These are phyloP conservation scores for Pachysandra terminalis DNA, from an alignment of 164 flowering plant species.

Conservation along the genomic window DNA sequence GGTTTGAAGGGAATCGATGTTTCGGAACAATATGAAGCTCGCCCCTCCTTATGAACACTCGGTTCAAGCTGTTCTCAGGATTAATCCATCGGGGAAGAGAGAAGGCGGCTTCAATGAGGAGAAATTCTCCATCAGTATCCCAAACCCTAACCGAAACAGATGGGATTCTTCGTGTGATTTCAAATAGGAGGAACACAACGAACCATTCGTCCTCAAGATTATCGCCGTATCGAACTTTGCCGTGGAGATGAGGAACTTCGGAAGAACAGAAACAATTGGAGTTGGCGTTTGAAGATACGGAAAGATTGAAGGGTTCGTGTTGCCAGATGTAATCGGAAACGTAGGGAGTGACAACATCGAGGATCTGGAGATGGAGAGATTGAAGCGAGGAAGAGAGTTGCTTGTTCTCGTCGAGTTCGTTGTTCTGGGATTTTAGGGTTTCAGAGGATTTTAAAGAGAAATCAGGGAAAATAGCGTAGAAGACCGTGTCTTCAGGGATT, in stretches of 20 bases:
- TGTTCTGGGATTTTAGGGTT: constrained; percentile 15
- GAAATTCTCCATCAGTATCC: constrained; percentile 92
- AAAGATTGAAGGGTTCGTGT: constrained; percentile 76
- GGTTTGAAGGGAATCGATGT: constrained; percentile 26
- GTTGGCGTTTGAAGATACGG: constrained; percentile 26
- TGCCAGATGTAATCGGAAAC: constrained; percentile 74
- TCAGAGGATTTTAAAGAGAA: constrained; percentile 21
- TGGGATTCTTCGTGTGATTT: constrained; percentile 39
- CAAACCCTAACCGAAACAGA: constrained; percentile 50
- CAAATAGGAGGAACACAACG: constrained; percentile 67
- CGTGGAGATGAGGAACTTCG: constrained; percentile 56
- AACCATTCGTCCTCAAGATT: constrained; percentile 97
- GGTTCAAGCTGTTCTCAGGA: constrained; percentile 57
- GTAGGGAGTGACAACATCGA: constrained; percentile 43
- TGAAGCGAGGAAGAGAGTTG: constrained; percentile 29
- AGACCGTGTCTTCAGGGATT: constrained; percentile 72
- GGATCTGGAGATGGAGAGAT: constrained; percentile 66
- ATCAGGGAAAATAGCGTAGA: constrained; percentile 68
- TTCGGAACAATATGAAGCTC: constrained; percentile 60
- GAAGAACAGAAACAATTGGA: constrained; percentile 17
- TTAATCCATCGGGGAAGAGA: constrained; percentile 82
- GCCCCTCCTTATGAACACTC: constrained; percentile 67
- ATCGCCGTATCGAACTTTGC: constrained; percentile 73
- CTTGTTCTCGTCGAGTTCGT: background rate
- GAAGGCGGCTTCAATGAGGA: constrained; percentile 83